A percentile compares a stretch with the other conserved stretches of the same genome.
Conservation (phyloP, 805 yeast species). For the Wickerhamomyces pijperi region DNA sequence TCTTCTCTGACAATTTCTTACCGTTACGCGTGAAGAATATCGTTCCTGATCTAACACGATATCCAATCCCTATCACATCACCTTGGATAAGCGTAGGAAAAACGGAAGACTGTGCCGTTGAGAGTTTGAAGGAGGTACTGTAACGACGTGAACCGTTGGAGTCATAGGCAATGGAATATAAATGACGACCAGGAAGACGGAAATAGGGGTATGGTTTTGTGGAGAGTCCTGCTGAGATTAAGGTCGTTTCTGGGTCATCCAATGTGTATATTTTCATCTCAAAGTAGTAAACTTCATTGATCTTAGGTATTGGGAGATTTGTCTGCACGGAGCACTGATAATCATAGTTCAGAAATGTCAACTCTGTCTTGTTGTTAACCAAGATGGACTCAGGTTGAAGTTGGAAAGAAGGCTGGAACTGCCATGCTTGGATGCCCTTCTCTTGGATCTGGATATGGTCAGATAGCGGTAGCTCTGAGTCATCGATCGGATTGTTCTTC, state of each 20-base stretch:
- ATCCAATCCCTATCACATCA: slow-evolving; percentile 90
- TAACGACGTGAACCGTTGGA: slow-evolving; percentile 60
- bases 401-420: slow-evolving; percentile 38
- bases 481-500: slow-evolving; percentile 13
- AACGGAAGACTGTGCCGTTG: slow-evolving; percentile 17
- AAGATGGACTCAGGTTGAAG: slow-evolving; percentile 36
- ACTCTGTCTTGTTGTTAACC: slow-evolving; percentile 34
- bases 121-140: slow-evolving; percentile 42
- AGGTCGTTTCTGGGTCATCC: slow-evolving; percentile 25
- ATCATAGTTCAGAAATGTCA: slow-evolving; percentile 20
- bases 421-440: slow-evolving; percentile 79
- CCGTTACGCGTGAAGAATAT: slow-evolving; percentile 93
- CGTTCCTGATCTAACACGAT: slow-evolving; percentile 69
- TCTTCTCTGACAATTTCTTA: slow-evolving; percentile 40
- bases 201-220: slow-evolving; percentile 70
- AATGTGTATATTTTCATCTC: slow-evolving; percentile 47
- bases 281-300: slow-evolving; percentile 57
- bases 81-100: slow-evolving; percentile 52
- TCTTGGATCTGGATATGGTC: slow-evolving; percentile 45
- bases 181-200: slow-evolving; percentile 63
- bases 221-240: slow-evolving; percentile 54
- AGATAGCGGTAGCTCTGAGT: slow-evolving; percentile 21
- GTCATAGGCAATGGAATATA: slow-evolving; percentile 63
- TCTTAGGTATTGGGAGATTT: slow-evolving; percentile 32
- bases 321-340: slow-evolving; percentile 29